Evolutionary conservation across 2,329 filamentous ascomycete genomes (phyloP), one percentile per base, ranked within the genome.

Genomic region (Trichoderma asperellum): DNA sequence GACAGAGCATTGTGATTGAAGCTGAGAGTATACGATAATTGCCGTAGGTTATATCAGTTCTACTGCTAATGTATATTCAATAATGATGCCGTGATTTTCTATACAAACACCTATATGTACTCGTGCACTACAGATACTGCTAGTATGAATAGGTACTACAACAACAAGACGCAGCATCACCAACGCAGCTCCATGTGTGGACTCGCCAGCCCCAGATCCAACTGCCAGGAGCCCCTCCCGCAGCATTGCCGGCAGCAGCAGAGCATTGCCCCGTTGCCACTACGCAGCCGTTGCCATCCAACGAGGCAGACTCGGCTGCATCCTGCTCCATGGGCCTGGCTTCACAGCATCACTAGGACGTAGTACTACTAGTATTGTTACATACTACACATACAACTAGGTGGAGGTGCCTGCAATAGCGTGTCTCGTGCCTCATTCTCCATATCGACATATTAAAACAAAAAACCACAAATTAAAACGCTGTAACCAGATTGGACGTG

Each of bases 401-500:
- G 40, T n/a, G 40, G 40, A 43, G 16, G 18, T 11, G 16, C 37
- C 37, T 24, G 37, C 37, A n/a, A 43, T 43, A 43, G 40, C 40
- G 40, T 43, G 40, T 7, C 40, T 43, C 18, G 7, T 43, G 40
- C 40, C 40, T 43, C 40, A 43, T 43, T 43, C 40, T 43, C 40
- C 40, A 43, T 43, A 43, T 18, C 18, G 40, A n/a, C 40, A 52
- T 18, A 32, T 32, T 6, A 32, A 32, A 32, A 32, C 5, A 8
- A 32, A 32, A 60, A 43, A 18, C 40, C 40, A n/a, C 11, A 47
- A 32, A 43, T 5, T 6, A 3, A 43, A 29, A 59, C 11, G 47
- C 52, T 37, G 52, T 21, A 35, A 43, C 34, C 34, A 53, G 40
- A n/a, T 43, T n/a, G 52, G 35, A 65, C 62, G 62, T 65, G 37